Conservation (phyloP, 371 early-diverging fungal species). For the Nematocida displodere region DNA sequence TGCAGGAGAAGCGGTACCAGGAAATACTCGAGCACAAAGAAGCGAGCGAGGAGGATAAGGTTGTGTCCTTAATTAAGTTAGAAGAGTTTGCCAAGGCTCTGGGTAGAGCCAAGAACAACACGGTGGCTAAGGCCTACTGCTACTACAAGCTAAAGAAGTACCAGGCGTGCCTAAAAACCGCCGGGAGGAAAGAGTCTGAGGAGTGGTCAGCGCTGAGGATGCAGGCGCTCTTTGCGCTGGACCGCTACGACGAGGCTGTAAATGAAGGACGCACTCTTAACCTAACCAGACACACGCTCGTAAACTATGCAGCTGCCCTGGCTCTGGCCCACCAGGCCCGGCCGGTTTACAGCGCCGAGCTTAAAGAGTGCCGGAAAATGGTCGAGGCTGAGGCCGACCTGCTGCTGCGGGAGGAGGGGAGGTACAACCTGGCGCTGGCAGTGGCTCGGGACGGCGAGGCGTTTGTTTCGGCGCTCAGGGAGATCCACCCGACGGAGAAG, state of each 20-base stretch:
- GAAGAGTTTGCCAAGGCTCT: constrained; percentile 17
- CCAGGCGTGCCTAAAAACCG: constrained; percentile 19
- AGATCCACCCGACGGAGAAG: constrained; percentile 10
- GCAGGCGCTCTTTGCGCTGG: constrained; percentile 26
- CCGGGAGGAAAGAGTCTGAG: constrained; percentile 14
- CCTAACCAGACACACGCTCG: background rate
- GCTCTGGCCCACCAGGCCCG: background rate
- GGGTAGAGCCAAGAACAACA: constrained; percentile 3
- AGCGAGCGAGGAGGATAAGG: constrained; percentile 15
- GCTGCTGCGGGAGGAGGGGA: background rate
- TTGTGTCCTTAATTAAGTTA: constrained; percentile 16
- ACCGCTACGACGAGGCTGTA: constrained; percentile 6
- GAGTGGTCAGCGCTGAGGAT: constrained; percentile 23
- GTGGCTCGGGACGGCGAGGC: constrained; percentile 8
- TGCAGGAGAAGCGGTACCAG: constrained; percentile 2
- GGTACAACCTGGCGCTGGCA: constrained; percentile 29
- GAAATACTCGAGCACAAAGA: constrained; percentile 21
- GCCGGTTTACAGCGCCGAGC: background rate
- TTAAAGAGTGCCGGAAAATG: too few species aligned
- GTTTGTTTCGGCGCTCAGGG: background rate
- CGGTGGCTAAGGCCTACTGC: constrained; percentile 42
- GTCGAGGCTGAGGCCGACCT: background rate
- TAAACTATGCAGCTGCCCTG: constrained; percentile 43
- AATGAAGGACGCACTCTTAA: constrained; percentile 5
- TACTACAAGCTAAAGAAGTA: constrained; percentile 42